Conservation (phyloP, 2,329 filamentous ascomycete species). For the Trichophyton benhamiae region DNA sequence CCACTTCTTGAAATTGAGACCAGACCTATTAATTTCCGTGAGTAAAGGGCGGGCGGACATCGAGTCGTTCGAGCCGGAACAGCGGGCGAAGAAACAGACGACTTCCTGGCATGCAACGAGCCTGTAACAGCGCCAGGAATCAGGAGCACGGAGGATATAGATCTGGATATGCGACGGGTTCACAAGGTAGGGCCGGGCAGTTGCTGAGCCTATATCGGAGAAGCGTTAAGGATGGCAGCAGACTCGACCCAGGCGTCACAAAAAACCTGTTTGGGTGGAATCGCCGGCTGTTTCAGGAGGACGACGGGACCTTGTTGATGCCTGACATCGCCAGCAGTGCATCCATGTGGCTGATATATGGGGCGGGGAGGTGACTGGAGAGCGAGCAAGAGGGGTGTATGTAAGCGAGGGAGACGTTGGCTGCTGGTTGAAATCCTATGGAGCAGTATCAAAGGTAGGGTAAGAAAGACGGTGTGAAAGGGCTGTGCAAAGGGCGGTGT, state of each 20-base stretch:
- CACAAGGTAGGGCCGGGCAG: not conserved
- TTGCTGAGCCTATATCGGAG: not conserved
- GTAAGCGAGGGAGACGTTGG: not conserved
- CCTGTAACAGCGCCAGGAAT: no score
- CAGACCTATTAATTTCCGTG: not conserved
- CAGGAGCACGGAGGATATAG: no score
- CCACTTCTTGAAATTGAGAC: not conserved
- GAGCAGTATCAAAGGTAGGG: not conserved
- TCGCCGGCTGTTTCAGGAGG: constrained; percentile 1
- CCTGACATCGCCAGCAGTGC: not conserved
- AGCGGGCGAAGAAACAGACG: not conserved
- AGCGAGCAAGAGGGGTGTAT: no score
- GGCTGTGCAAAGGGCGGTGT: constrained; percentile 1
- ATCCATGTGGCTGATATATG: not conserved
- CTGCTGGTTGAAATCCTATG: no score
- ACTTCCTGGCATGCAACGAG: no score
- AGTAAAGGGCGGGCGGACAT: not conserved
- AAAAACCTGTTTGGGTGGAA: constrained; percentile 3
- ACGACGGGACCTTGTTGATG: not conserved
- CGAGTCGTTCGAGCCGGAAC: not conserved
- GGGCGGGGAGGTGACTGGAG: not conserved
- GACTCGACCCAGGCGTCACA: not conserved
- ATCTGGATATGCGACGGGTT: no score
- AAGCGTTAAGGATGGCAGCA: not conserved
- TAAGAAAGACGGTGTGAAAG: not conserved